Conservation (phyloP, 1,139 yeast genomes). For the Protomyces inundatus region DNA sequence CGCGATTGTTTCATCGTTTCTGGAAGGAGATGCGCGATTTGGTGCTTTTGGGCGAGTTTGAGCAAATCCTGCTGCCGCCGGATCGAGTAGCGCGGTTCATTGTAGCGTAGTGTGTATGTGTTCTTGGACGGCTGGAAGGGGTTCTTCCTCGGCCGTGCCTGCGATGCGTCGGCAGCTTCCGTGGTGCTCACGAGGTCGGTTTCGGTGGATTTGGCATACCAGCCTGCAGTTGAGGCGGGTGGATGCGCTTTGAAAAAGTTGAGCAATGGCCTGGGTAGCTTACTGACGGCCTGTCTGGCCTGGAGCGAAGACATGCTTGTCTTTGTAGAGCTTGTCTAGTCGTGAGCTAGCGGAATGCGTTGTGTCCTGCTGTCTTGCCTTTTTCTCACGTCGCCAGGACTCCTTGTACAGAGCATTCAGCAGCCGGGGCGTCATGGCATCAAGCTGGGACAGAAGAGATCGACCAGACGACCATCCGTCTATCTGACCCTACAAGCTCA, state of each 20-base stretch:
- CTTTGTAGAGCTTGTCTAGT: too few relatives aligned
- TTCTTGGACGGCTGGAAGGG: constrained; percentile 19
- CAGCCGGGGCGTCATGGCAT: too few relatives aligned
- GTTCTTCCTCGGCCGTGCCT: background rate
- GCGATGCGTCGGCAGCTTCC: constrained; percentile 74
- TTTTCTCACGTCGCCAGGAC: too few relatives aligned
- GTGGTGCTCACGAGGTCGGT: constrained; percentile 68
- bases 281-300: constrained; percentile 1
- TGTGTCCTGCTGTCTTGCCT: too few relatives aligned
- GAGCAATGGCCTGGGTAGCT: constrained; percentile 11
- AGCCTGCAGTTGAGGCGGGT: constrained; percentile 13
- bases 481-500: too few relatives aligned
- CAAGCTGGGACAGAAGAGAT: background rate
- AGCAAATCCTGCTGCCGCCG: constrained; percentile 19
- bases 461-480: background rate
- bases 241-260: constrained; percentile 19
- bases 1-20: constrained; percentile 2
- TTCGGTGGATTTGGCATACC: constrained; percentile 70
- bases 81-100: constrained; percentile 22
- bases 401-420: too few relatives aligned
- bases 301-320: background rate
- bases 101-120: constrained; percentile 1
- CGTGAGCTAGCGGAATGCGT: too few relatives aligned
- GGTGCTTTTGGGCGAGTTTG: constrained; percentile 7
- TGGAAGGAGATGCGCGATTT: constrained; percentile 9